Percentiles rank a stretch among this genome's conserved stretches.
phyloP scores from a whole-genome alignment of 1,139 yeast genomes.

The Wickerhamomyces sp. region DNA sequence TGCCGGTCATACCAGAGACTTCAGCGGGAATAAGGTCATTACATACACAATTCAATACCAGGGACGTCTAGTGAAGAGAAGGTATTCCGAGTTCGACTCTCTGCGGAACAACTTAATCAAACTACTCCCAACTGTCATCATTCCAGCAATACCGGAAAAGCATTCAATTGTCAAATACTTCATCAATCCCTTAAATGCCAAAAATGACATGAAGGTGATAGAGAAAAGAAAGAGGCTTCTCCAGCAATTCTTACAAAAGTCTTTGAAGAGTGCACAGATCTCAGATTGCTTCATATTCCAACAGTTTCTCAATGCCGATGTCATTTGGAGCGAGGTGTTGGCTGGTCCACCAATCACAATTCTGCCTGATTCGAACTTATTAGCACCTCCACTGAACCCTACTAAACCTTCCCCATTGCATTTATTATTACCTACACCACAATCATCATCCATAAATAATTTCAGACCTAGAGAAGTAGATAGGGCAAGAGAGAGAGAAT shows the following conservation, averaged over 20 bases:
- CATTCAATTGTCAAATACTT: slow-evolving; percentile 49
- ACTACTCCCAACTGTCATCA: slow-evolving; percentile 73
- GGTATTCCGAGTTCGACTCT: slow-evolving; percentile 91
- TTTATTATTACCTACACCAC: slow-evolving; percentile 53
- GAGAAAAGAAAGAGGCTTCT: slow-evolving; percentile 73
- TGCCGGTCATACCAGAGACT: slow-evolving; percentile 14
- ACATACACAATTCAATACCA: slow-evolving; percentile 73
- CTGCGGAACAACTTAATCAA: slow-evolving; percentile 64
- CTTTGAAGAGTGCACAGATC: slow-evolving; percentile 47
- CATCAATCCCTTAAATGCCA: slow-evolving; percentile 47
- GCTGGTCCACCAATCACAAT: slow-evolving; percentile 52
- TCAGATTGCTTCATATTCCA: slow-evolving; percentile 59
- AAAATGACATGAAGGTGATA: slow-evolving; percentile 45
- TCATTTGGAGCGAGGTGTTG: slow-evolving; percentile 59
- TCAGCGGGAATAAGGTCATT: slow-evolving; percentile 58
- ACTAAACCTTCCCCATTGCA: slow-evolving; percentile 52
- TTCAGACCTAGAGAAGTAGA: slow-evolving; percentile 19
- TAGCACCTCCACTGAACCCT: slow-evolving; percentile 53
- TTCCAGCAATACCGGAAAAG: slow-evolving; percentile 96
- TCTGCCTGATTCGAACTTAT: slow-evolving; percentile 46
- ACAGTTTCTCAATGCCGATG: slow-evolving; percentile 79
- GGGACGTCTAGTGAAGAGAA: slow-evolving; percentile 58
- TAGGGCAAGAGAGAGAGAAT: slow-evolving; percentile 30
- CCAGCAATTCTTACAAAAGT: slow-evolving; percentile 71
- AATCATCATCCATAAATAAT: slow-evolving; percentile 22